These are phyloP conservation scores for Fusarium caatingaense DNA, from an alignment of 2,329 filamentous ascomycete species.

Conservation along the genomic window DNA sequence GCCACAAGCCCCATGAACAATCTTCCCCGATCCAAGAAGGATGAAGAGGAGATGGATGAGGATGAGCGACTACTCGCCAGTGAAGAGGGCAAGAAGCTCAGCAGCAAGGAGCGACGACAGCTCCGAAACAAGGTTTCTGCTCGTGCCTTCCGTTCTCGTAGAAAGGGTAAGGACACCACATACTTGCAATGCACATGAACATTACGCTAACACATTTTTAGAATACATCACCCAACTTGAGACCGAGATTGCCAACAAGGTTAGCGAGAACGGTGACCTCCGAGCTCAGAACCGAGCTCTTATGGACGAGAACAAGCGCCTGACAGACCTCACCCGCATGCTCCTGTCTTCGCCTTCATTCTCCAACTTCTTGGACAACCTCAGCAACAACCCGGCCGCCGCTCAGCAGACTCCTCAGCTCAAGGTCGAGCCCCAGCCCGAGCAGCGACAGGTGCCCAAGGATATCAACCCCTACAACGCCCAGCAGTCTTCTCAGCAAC, in stretches of 20 bases:
- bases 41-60: constrained; percentile 98
- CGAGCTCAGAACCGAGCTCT: constrained; percentile 84
- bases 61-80: constrained; percentile 94
- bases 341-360: constrained; percentile 85
- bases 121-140: constrained; percentile 99
- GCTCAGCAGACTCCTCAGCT: constrained; percentile 54
- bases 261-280: constrained; percentile 84
- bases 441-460: constrained; percentile 68
- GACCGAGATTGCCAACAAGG: constrained; percentile 84
- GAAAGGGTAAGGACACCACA: constrained; percentile 81
- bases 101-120: constrained; percentile 95
- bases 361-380: constrained; percentile 79
- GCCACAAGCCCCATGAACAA: constrained; percentile 68
- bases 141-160: constrained; percentile 94
- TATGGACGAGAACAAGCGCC: constrained; percentile 84
- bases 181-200: background rate
- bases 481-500: constrained; percentile 69
- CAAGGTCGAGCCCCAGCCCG: constrained; percentile 56
- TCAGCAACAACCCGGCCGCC: constrained; percentile 69
- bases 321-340: constrained; percentile 83
- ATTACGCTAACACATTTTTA: constrained; percentile 53
- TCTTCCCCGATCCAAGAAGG: constrained; percentile 83
- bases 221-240: constrained; percentile 98
- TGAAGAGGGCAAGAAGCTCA: constrained; percentile 99
- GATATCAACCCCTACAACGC: constrained; percentile 72